Evolutionary conservation across 73 alveolate species (phyloP).

Genomic region (Tetrahymena malaccensis): DNA sequence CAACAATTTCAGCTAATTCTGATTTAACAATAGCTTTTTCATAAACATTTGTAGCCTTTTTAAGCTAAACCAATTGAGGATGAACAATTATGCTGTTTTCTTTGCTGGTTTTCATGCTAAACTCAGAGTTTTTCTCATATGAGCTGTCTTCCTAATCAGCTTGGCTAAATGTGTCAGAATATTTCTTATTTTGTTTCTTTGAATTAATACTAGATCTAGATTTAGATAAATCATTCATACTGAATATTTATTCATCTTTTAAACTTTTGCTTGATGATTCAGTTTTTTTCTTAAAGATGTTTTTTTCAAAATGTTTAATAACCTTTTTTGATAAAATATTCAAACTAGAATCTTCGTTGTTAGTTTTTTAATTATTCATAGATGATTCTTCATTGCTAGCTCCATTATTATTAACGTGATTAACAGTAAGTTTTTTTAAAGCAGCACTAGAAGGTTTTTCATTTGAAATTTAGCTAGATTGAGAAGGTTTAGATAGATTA

Average conservation of each 20-base stretch:
- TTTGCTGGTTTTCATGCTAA: background rate
- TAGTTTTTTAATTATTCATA: too few species aligned
- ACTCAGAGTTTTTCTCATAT: background rate
- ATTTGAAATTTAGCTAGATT: background rate
- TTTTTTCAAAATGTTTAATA: background rate
- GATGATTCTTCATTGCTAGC: background rate
- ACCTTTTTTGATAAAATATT: background rate
- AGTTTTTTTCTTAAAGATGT: background rate
- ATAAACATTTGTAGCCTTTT: background rate
- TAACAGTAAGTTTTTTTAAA: background rate
- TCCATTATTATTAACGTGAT: background rate
- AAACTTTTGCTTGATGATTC: background rate
- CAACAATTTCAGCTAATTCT: background rate
- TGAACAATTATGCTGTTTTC: background rate
- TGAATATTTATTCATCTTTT: background rate
- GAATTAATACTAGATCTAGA: background rate
- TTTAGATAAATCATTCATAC: background rate
- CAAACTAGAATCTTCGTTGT: background rate
- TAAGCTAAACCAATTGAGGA: background rate
- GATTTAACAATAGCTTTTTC: background rate
- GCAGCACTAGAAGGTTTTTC: background rate
- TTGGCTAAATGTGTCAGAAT: background rate
- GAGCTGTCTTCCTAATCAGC: background rate
- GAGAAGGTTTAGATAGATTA: background rate
- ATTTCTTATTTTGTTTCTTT: background rate